Evolutionary conservation across 805 yeast species (phyloP).

Genomic region (Teunomyces panamensis): DNA sequence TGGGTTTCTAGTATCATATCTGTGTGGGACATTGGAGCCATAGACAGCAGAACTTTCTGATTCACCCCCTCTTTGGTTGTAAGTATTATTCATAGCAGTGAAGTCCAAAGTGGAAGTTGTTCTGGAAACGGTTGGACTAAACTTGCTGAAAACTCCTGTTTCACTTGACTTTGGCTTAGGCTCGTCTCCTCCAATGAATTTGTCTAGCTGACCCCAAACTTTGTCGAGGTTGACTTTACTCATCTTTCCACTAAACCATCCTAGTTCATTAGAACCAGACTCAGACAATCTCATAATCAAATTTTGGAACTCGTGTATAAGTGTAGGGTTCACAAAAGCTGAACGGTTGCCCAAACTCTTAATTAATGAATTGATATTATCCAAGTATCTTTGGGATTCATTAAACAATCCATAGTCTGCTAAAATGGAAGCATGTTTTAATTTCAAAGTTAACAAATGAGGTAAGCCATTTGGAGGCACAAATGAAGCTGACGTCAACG

Average conservation of each 20-base stretch:
- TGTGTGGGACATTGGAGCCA: constrained; percentile 6
- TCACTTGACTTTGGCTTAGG: constrained; percentile 33
- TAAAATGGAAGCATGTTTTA: constrained; percentile 64
- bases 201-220: constrained; percentile 86
- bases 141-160: constrained; percentile 65
- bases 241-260: constrained; percentile 67
- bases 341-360: constrained; percentile 30
- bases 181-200: constrained; percentile 84
- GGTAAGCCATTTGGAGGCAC: constrained; percentile 42
- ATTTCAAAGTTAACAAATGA: constrained; percentile 57
- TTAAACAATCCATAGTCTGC: constrained; percentile 62
- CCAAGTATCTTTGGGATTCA: constrained; percentile 65
- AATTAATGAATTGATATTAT: constrained; percentile 38
- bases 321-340: constrained; percentile 22
- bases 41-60: constrained; percentile 6
- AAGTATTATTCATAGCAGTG: constrained; percentile 13
- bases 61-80: constrained; percentile 3
- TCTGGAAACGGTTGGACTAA: constrained; percentile 67
- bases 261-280: constrained; percentile 40
- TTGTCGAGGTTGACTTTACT: constrained; percentile 69
- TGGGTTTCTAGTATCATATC: constrained; percentile 8
- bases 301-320: constrained; percentile 29
- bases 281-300: constrained; percentile 49
- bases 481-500: constrained; percentile 17
- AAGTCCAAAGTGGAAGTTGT: constrained; percentile 42